Base-by-base conservation (phyloP, 441 rosid genomes). In the Theobroma grandiflorum region DNA sequence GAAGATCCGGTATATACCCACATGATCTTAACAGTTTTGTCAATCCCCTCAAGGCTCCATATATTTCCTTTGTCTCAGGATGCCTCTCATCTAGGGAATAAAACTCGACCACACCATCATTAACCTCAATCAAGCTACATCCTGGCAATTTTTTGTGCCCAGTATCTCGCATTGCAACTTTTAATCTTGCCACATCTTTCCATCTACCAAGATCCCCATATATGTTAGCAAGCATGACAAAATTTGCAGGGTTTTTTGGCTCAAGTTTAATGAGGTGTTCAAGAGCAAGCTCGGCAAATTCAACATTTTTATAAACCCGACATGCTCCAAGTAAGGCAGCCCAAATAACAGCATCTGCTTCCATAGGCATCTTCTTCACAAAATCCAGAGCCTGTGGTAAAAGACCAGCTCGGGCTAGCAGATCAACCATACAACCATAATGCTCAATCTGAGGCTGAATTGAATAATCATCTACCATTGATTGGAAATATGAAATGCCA, bases 361-460 rank as follows among this genome's bases (percentile, higher is more conserved):
- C 52, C 65, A 78, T 84, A 0, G 91, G 89, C 97, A 94, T 91
- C 82, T 75, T 83, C 50, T 73, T 75, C 8, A 92, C 82, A 82
- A 90, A 84, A 59, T 90, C 88, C 74, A 89, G 77, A 62, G 98
- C 97, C 76, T 88, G 88, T 31, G 79, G 67, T 52, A 92, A 78
- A 72, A 84, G 84, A 57, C 97, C 92, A 74, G 96, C 93, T 22
- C 94, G 84, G 3, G 90, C 86, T 55, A 94, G 86, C 57, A 90
- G 87, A 83, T 92, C 95, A 75, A 94, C 95, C 76, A 94, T 77
- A 78, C 97, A 94, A 20, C 94, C 94, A 47, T 92, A 92, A 64
- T 92, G 97, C 81, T 92, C 92, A 50, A 92, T 88, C 26, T 89
- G 85, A 63, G 97, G 97, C 18, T 78, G 78, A 38, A 91, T 80